Percentiles rank a stretch among this genome's conserved stretches.
Evolutionary conservation across 768 basidiomycete species (phyloP).

Genomic region (Leucocoprinus leucothites): DNA sequence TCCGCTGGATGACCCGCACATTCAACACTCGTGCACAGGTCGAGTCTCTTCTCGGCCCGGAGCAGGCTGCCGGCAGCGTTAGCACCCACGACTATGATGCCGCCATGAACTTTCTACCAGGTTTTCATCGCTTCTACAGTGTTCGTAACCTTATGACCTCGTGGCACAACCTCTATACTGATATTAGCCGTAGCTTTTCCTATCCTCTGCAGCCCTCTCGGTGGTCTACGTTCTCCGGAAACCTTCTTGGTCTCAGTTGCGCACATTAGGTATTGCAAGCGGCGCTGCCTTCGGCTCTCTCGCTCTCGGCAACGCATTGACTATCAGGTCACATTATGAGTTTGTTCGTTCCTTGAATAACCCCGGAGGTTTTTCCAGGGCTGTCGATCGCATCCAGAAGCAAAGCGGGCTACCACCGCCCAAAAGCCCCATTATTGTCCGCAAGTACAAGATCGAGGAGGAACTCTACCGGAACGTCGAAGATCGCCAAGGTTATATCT

Average conservation of each 20-base stretch:
- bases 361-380: constrained; percentile 35
- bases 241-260: constrained; percentile 9
- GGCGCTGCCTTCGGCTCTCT: constrained; percentile 25
- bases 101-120: constrained; percentile 52
- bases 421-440: constrained; percentile 26
- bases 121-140: constrained; percentile 34
- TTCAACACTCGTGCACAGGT: constrained; percentile 39
- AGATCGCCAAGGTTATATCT: constrained; percentile 4
- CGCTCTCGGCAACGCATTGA: constrained; percentile 25
- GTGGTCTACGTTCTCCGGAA: constrained; percentile 7
- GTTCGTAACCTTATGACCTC: constrained; percentile 23
- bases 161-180: background rate
- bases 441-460: constrained; percentile 18
- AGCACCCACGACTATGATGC: constrained; percentile 53
- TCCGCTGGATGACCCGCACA: constrained; percentile 36
- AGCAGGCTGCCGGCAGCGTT: constrained; percentile 49
- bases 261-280: constrained; percentile 9
- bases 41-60: constrained; percentile 49
- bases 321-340: constrained; percentile 28
- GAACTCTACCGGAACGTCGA: constrained; percentile 13
- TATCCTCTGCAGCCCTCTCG: constrained; percentile 1
- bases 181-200: constrained; percentile 1
- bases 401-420: constrained; percentile 33
- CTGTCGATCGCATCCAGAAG: constrained; percentile 42
- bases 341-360: constrained; percentile 38